These are phyloP conservation scores for Euphorbia peplus DNA, from an alignment of 345 rosid species.

Conservation along the genomic window DNA sequence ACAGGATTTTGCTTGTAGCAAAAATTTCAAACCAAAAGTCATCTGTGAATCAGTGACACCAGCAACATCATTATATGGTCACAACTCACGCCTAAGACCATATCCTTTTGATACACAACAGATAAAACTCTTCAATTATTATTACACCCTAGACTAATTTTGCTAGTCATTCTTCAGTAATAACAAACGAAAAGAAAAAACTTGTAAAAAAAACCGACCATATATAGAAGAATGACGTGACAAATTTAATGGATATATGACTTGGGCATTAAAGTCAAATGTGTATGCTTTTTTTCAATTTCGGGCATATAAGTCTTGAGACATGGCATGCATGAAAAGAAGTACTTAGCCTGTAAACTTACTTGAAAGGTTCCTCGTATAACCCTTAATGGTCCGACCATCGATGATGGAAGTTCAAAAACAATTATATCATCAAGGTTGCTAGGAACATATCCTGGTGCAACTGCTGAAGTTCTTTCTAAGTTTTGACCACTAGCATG, in stretches of 20 bases:
- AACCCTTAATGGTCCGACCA: conserved; percentile 89
- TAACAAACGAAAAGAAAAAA: too few species aligned
- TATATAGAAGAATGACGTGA: neutral
- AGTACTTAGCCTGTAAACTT: conserved; percentile 23
- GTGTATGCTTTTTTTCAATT: neutral
- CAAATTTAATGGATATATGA: neutral
- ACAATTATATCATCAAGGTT: conserved; percentile 87
- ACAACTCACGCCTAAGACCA: neutral
- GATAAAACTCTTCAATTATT: neutral
- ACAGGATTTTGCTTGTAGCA: neutral
- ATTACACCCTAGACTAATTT: neutral
- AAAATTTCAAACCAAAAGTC: conserved; percentile 7
- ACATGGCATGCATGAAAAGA: neutral
- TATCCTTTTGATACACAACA: neutral
- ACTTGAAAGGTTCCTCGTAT: conserved; percentile 92
- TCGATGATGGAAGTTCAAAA: conserved; percentile 88
- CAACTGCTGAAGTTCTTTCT: conserved; percentile 55
- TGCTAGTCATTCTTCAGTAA: neutral
- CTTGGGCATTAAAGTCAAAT: neutral
- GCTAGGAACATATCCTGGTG: conserved; percentile 86
- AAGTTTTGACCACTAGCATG: conserved; percentile 47
- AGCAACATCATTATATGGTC: neutral
- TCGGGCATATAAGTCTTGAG: neutral
- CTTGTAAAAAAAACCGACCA: too few species aligned
- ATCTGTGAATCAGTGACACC: neutral